Evolutionary conservation across 2,329 filamentous ascomycete genomes (phyloP).

Genomic region (Trichoderma pleuroti): DNA sequence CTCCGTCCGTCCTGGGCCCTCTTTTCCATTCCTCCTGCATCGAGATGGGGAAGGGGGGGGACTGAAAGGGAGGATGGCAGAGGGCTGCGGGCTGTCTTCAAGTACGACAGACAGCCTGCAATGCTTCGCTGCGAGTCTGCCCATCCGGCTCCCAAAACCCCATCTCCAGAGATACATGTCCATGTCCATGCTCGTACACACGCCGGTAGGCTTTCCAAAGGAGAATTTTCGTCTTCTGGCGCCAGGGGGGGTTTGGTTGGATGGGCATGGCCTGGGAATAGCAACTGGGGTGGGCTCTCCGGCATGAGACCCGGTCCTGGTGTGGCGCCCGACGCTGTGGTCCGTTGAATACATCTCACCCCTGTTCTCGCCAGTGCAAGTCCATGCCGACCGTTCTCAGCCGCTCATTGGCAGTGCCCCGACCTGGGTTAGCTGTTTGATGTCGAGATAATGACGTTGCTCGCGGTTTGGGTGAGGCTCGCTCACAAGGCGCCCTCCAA

Average conservation of each 20-base stretch:
- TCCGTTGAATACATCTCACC: slow-evolving; percentile 13
- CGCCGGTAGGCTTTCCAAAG: background rate
- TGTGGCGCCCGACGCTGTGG: slow-evolving; percentile 19
- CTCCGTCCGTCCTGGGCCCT: background rate
- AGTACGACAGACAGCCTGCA: background rate
- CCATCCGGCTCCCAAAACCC: slow-evolving; percentile 3
- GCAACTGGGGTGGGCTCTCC: slow-evolving; percentile 9
- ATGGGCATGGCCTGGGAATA: slow-evolving; percentile 8
- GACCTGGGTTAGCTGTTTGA: slow-evolving; percentile 6
- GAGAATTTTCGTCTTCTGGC: slow-evolving; percentile 12
- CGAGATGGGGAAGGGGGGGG: background rate
- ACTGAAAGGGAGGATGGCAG: background rate
- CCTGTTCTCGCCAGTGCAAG: slow-evolving; percentile 9
- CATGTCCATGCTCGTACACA: background rate
- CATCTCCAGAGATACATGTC: background rate
- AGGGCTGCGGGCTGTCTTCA: background rate
- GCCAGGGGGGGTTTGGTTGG: background rate
- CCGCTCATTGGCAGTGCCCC: slow-evolving; percentile 14
- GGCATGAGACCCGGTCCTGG: slow-evolving; percentile 15
- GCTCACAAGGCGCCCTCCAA: slow-evolving; percentile 8
- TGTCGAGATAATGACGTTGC: slow-evolving; percentile 20
- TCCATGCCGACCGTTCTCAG: slow-evolving; percentile 13
- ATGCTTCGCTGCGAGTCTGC: slow-evolving; percentile 2
- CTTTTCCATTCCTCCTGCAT: background rate
- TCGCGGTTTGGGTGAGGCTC: slow-evolving; percentile 4